A percentile compares a stretch with the other conserved stretches of the same genome.
phyloP scores from a whole-genome alignment of 129 eudicot species.

The Flaveria brownii region DNA sequence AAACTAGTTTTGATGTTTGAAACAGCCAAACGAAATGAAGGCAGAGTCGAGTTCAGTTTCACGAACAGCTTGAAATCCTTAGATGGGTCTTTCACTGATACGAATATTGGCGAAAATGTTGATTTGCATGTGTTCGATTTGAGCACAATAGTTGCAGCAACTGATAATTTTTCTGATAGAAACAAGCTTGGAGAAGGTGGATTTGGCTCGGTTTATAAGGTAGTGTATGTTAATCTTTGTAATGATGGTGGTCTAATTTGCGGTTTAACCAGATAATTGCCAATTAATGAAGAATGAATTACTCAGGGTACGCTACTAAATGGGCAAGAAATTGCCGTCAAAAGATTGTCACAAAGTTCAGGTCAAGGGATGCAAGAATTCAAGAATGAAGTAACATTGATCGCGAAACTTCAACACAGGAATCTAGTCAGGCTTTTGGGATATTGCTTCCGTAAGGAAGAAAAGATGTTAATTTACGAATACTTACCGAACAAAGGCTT shows the following conservation, averaged over 20 bases:
- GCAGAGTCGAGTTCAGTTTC: not conserved
- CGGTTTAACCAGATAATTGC: not conserved
- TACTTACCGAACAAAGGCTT: constrained; percentile 57
- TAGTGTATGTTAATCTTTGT: not conserved
- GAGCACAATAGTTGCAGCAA: constrained; percentile 40
- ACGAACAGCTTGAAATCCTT: constrained; percentile 17
- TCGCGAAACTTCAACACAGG: constrained; percentile 59
- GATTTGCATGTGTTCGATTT: constrained; percentile 40
- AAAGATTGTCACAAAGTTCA: constrained; percentile 47
- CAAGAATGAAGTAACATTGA: constrained; percentile 48
- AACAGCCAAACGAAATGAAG: constrained; percentile 25
- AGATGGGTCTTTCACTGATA: constrained; percentile 22
- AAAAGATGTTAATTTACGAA: constrained; percentile 52
- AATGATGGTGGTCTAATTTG: not conserved
- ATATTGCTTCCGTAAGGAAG: constrained; percentile 43
- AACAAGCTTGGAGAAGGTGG: constrained; percentile 65
- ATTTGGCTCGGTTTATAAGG: constrained; percentile 61
- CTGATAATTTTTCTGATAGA: constrained; percentile 34
- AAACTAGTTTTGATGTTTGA: not conserved
- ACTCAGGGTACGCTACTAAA: constrained; percentile 43
- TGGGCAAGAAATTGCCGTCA: constrained; percentile 54
- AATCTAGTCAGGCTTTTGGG: constrained; percentile 59
- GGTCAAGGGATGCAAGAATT: constrained; percentile 62
- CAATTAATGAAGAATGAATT: no score
- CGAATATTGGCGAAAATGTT: constrained; percentile 27